Percentiles rank a stretch among this genome's conserved stretches.
phyloP scores from a whole-genome alignment of 2,329 filamentous ascomycete species.

The Plectosphaerella sp. region DNA sequence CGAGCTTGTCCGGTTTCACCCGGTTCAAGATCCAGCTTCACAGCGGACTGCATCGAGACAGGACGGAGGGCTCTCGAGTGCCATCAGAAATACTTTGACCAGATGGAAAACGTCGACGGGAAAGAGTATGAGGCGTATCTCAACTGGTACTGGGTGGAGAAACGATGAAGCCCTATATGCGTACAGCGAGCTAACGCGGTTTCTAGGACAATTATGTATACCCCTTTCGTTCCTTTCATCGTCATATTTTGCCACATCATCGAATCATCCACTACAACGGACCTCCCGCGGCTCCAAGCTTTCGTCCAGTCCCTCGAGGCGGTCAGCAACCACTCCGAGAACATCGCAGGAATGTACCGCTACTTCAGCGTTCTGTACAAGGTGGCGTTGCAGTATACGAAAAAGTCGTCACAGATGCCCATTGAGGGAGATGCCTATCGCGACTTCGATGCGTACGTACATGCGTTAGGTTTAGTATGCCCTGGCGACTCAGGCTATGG shows the following conservation, averaged over 20 bases:
- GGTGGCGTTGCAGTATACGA: slow-evolving; percentile 54
- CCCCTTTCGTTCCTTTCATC: slow-evolving; percentile 49
- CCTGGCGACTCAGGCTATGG: slow-evolving; percentile 3
- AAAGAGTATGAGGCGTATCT: slow-evolving; percentile 33
- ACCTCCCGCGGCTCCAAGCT: slow-evolving; percentile 42
- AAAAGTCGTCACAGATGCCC: slow-evolving; percentile 26
- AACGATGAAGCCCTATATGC: too few relatives aligned
- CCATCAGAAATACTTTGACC: slow-evolving; percentile 32
- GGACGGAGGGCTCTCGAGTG: slow-evolving; percentile 33
- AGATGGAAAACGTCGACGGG: slow-evolving; percentile 29
- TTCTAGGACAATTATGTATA: slow-evolving; percentile 40
- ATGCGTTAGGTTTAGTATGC: slow-evolving; percentile 40
- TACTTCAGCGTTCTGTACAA: slow-evolving; percentile 55
- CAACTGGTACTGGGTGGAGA: slow-evolving; percentile 29
- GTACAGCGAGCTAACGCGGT: neutral
- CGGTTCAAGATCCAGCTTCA: slow-evolving; percentile 28
- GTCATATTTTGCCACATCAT: slow-evolving; percentile 46
- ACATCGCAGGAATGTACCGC: slow-evolving; percentile 48
- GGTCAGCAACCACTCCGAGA: slow-evolving; percentile 38
- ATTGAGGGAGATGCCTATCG: slow-evolving; percentile 32
- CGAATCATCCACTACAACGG: slow-evolving; percentile 36
- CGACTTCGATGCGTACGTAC: slow-evolving; percentile 47
- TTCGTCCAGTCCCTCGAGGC: slow-evolving; percentile 48
- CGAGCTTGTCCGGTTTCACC: slow-evolving; percentile 28
- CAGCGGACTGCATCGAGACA: slow-evolving; percentile 34